Percentiles rank a stretch among this genome's conserved stretches.
Conservation (phyloP, 345 rosid genomes). For the Geranium rotundifolium region DNA sequence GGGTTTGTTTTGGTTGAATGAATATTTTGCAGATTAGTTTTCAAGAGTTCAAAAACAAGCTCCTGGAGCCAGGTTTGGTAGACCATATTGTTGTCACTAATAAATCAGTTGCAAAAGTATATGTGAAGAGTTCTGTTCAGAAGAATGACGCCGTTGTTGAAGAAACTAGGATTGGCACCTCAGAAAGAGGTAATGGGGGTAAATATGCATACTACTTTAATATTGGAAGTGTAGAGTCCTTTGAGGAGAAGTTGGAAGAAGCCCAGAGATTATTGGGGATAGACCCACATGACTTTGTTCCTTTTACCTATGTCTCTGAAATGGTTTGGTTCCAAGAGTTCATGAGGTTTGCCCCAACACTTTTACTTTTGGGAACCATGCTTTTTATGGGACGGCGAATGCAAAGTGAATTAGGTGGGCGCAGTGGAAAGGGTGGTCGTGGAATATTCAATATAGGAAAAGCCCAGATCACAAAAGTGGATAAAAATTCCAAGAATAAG, state of each 20-base stretch:
- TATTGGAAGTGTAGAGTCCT: conserved; percentile 84
- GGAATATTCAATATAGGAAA: conserved; percentile 95
- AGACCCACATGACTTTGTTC: conserved; percentile 66
- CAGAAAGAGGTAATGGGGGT: conserved; percentile 39
- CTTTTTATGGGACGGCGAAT: conserved; percentile 59
- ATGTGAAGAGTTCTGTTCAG: conserved; percentile 46
- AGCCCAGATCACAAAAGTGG: conserved; percentile 72
- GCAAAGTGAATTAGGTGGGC: conserved; percentile 80
- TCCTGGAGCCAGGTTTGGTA: conserved; percentile 87
- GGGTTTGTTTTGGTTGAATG: background rate
- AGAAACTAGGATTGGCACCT: conserved; percentile 22
- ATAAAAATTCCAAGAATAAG: conserved; percentile 89
- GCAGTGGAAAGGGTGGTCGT: conserved; percentile 69
- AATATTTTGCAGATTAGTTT: conserved; percentile 62
- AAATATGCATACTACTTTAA: conserved; percentile 66
- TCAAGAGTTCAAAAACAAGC: conserved; percentile 92
- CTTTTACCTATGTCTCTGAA: conserved; percentile 68
- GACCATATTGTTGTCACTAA: conserved; percentile 83
- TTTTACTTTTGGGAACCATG: conserved; percentile 59
- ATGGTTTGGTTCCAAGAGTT: conserved; percentile 70
- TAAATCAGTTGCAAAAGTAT: conserved; percentile 86
- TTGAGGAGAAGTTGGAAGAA: conserved; percentile 92
- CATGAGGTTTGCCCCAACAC: conserved; percentile 69
- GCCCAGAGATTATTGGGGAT: conserved; percentile 71
- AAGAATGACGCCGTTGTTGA: conserved; percentile 28